Base-by-base conservation (phyloP, 1,139 yeast species). In the Saccharomycopsis hybrid region DNA sequence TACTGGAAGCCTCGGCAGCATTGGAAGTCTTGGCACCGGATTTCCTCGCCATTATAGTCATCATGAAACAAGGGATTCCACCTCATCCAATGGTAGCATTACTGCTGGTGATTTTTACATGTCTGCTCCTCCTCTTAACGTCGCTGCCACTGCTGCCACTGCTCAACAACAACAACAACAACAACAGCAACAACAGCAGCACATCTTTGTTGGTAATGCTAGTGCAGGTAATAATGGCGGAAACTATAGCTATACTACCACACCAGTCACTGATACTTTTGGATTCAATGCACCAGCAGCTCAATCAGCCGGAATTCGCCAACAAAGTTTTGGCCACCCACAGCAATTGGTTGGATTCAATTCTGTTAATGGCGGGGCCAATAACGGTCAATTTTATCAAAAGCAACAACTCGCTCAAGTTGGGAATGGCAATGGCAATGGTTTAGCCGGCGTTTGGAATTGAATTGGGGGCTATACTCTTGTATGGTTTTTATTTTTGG, bases 1-100 rank as follows among this genome's bases (percentile, higher is more conserved):
- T 18, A 18, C 18, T 18, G 18, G 18, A 18, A 18, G 18, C 18
- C 18, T 18, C 18, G 18, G 18, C 18, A 18, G 18, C 18, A 18
- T 18, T 18, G 18, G 18, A 18, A 18, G 18, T 18, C 18, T 18
- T 18, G 18, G 18, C 18, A 18, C 18, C 18, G 18, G 18, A 18
- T 18, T 18, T 18, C 18, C 18, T 18, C 18, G 18, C 18, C 18
- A 18, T 18, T 18, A 18, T 31, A 29, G 18, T 5, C 36, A 35
- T 47, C 44, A 44, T 32, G 41, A 43, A 11, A 18, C 43, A n/a
- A 33, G 41, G n/a, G 48, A 44, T 30, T 49, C 49, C 3, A 45
- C 31, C 27, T 41, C 46, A 7, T 35, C 49, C 8, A 24, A 28
- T 11, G 37, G 30, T n/a, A 42, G 47, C 33, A 40, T 43, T 13